These are phyloP conservation scores for Onygenales sp. DNA, from an alignment of 2,329 filamentous ascomycete genomes.

Conservation along the genomic window DNA sequence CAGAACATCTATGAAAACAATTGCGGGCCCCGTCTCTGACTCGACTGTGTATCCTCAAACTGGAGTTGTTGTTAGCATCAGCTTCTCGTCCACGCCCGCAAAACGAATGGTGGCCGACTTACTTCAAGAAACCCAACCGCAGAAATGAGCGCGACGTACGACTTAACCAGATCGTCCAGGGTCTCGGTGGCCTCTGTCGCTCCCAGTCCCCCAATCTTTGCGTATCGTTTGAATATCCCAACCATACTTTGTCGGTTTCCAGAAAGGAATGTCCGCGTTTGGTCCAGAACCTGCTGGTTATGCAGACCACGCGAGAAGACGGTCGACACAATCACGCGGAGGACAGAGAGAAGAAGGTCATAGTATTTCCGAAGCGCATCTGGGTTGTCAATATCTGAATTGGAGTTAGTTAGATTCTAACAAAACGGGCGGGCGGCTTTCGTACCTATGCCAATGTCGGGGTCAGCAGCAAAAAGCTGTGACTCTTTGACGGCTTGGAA, in stretches of 20 bases:
- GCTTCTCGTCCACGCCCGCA: not conserved
- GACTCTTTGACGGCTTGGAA: conserved; percentile 74
- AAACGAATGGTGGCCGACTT: conserved; percentile 25
- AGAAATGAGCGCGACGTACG: conserved; percentile 72
- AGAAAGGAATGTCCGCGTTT: conserved; percentile 68
- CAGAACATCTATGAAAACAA: conserved; percentile 2
- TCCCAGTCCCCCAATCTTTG: conserved; percentile 56
- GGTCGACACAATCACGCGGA: conserved; percentile 72
- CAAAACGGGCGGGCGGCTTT: conserved; percentile 9
- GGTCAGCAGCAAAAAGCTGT: conserved; percentile 79
- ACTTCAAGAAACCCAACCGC: conserved; percentile 83
- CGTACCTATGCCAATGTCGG: conserved; percentile 71
- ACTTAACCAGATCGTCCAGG: conserved; percentile 70
- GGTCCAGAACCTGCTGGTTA: conserved; percentile 62
- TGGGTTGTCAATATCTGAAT: conserved; percentile 54
- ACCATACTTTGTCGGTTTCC: conserved; percentile 78
- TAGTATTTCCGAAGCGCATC: conserved; percentile 73
- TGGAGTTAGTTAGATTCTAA: conserved; percentile 1
- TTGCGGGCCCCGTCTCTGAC: not conserved
- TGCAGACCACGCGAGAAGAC: conserved; percentile 73
- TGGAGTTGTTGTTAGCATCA: conserved; percentile 13
- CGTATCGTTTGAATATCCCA: conserved; percentile 81
- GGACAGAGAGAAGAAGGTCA: conserved; percentile 66
- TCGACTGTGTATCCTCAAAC: conserved; percentile 30
- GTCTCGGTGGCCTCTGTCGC: conserved; percentile 47